Base-by-base conservation (phyloP, 2,329 filamentous ascomycete genomes). In the Emericellopsis atlantica region DNA sequence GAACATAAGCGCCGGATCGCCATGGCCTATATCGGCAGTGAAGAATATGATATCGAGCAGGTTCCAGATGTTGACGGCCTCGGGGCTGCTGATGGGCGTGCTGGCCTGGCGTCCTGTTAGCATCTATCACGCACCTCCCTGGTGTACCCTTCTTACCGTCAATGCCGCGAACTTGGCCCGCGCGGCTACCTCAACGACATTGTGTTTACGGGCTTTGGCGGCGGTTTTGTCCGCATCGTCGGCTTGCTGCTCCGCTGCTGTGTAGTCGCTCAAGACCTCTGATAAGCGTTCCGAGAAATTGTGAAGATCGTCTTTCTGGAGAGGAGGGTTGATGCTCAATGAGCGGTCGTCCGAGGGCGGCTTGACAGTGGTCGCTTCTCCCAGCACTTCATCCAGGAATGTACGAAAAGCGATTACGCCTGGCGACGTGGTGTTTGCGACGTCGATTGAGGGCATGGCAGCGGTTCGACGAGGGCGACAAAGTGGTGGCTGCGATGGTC, bases 1-100 rank as follows among this genome's bases (percentile, higher is more conserved):
- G 53, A 95, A 88, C 7, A 92, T 72, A 8, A 98, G 69, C 15
- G 83, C 84, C 0, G 86, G 78, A 48, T 95, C 88, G 56, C 68
- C 79, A 64, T 72, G 72, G 68, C 81, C 83, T 55, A 81, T 76
- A 54, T 95, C 90, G 45, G 87, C 89, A 45, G 94, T 79, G 32
- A 93, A 79, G 1, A 84, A 82, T n/a, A 95, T 70, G 34, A 96
- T 79, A 55, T 98, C 93, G 43, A 98, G 75, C 5, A 98, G 69
- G 55, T 95, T 92, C 90, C 90, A 98, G 47, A 96, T 76, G 45
- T 79, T 74, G 39, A 87, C 79, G 53, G 95, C 95, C 1, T 75
- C 70, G 34, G 85, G 78, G 22, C 84, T 77, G 32, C 87, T 74
- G 50, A 95, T 94, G 8, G 76, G 68, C 11, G 76, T 87, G 32